Percentiles rank a stretch among this genome's conserved stretches.
Evolutionary conservation across 225 moss, liverwort and hornwort species (phyloP).

Genomic region (Asterella californica): DNA sequence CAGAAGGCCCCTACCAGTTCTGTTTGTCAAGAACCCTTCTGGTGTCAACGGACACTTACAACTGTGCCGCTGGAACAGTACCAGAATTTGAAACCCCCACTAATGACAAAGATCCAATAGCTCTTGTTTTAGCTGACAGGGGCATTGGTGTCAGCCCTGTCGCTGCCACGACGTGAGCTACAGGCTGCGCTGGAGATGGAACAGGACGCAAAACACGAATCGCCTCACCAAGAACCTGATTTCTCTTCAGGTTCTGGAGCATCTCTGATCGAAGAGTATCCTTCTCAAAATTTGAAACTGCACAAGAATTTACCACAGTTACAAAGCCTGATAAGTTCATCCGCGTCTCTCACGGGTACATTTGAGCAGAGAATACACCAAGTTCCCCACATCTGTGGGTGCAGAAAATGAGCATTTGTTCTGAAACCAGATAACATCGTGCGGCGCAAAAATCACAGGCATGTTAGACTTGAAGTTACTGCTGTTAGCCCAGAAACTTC

Average conservation of each 20-base stretch:
- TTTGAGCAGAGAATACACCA: neutral
- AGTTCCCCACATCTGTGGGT: neutral
- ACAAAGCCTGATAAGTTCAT: neutral
- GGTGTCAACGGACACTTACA: neutral
- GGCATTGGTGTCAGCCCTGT: constrained; percentile 6
- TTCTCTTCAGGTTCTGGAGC: constrained; percentile 26
- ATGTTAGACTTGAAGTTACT: neutral
- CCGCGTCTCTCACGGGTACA: neutral
- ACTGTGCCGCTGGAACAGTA: constrained; percentile 23
- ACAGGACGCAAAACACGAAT: constrained; percentile 32
- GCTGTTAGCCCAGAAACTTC: neutral
- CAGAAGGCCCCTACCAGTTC: no score
- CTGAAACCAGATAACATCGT: no score
- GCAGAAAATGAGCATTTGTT: neutral
- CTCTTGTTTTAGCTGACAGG: constrained; percentile 17
- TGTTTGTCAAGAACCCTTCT: neutral
- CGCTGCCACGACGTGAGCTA: neutral
- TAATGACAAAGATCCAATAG: constrained; percentile 12
- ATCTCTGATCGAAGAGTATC: constrained; percentile 31
- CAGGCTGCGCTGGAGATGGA: constrained; percentile 27
- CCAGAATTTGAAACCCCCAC: constrained; percentile 25
- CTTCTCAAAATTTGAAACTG: constrained; percentile 36
- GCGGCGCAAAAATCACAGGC: neutral
- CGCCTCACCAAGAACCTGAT: constrained; percentile 25
- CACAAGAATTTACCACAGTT: constrained; percentile 1